These are phyloP conservation scores for Rhodosporidiobolus odoratus DNA, from an alignment of 768 basidiomycete species.

Conservation along the genomic window DNA sequence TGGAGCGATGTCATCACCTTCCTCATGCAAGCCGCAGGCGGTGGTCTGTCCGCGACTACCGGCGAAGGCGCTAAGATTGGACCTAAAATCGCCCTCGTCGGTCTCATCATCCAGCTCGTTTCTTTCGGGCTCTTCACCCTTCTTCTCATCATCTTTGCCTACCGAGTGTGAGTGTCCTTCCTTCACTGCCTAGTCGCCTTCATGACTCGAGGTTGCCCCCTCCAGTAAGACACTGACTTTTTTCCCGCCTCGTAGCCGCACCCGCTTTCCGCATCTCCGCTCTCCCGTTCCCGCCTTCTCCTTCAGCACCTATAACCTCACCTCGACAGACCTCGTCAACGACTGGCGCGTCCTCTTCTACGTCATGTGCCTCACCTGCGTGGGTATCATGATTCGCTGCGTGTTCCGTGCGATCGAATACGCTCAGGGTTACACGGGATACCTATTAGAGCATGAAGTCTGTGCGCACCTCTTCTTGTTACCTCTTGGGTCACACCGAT, in stretches of 20 bases:
- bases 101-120: conserved; percentile 31
- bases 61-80: not conserved
- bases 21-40: conserved; percentile 20
- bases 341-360: conserved; percentile 26
- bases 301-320: not conserved
- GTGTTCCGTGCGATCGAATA: conserved; percentile 35
- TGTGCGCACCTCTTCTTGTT: not conserved
- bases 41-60: conserved; percentile 1
- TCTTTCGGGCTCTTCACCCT: conserved; percentile 32
- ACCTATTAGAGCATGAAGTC: conserved; percentile 22
- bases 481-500: not conserved
- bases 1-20: conserved; percentile 34
- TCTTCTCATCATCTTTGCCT: conserved; percentile 26
- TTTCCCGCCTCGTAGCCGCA: not conserved
- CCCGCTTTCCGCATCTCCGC: not conserved
- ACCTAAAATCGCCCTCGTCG: conserved; percentile 31
- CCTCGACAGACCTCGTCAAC: not conserved
- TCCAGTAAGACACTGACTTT: not conserved
- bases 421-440: conserved; percentile 22
- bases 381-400: conserved; percentile 29
- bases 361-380: conserved; percentile 16
- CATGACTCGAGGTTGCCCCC: not conserved
- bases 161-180: conserved; percentile 15
- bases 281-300: not conserved
- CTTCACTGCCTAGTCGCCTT: not conserved